These are phyloP conservation scores for Aspergillus uvarum DNA, from an alignment of 2,329 filamentous ascomycete species.

Conservation along the genomic window DNA sequence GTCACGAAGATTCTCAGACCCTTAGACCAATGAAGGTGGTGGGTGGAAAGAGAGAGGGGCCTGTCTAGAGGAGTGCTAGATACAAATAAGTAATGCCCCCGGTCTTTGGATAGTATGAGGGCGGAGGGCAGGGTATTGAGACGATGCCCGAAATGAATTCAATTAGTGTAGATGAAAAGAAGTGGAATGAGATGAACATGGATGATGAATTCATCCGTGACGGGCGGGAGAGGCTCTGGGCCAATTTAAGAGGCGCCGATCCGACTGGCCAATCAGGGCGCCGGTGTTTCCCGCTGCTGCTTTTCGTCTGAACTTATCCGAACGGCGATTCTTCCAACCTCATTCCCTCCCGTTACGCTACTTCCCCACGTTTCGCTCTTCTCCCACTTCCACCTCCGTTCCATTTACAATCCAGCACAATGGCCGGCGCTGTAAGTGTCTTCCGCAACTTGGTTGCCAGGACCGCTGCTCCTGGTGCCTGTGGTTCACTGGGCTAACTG, in stretches of 20 bases:
- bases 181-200: too few relatives aligned
- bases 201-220: conserved; percentile 17
- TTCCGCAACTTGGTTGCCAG: conserved; percentile 20
- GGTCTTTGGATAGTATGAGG: too few relatives aligned
- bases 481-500: conserved; percentile 32
- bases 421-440: conserved; percentile 56
- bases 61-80: too few relatives aligned
- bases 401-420: conserved; percentile 44
- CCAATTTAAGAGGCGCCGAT: neutral
- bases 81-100: too few relatives aligned
- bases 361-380: conserved; percentile 20
- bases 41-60: too few relatives aligned
- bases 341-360: conserved; percentile 18
- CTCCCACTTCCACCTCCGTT: conserved; percentile 23
- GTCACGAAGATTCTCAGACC: neutral
- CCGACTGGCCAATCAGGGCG: conserved; percentile 37
- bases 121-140: too few relatives aligned
- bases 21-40: too few relatives aligned
- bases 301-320: conserved; percentile 28
- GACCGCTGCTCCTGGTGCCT: conserved; percentile 20
- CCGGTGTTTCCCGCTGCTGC: conserved; percentile 41
- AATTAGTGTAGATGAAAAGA: too few relatives aligned
- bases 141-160: too few relatives aligned
- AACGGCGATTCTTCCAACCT: conserved; percentile 30
- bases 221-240: conserved; percentile 23